A percentile compares a stretch with the other conserved stretches of the same genome.
phyloP scores from a whole-genome alignment of 495 filamentous ascomycete genomes.

The Bathelium albidoporum region DNA sequence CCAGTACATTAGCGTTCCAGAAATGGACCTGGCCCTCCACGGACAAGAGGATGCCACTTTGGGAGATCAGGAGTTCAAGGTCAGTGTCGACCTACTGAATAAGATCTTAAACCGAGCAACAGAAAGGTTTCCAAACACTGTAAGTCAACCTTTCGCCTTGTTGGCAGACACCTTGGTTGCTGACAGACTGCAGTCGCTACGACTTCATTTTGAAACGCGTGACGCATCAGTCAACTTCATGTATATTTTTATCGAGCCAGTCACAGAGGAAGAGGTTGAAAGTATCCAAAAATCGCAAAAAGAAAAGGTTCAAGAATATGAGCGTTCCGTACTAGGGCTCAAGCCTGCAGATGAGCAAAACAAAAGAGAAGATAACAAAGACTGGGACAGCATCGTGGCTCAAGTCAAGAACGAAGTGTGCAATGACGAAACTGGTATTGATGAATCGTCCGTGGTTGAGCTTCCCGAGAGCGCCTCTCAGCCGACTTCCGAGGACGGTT shows the following conservation, averaged over 20 bases:
- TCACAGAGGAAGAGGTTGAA: constrained; percentile 59
- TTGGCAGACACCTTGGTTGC: constrained; percentile 7
- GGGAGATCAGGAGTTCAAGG: constrained; percentile 79
- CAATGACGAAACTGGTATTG: constrained; percentile 21
- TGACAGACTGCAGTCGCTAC: constrained; percentile 48
- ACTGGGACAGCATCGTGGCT: constrained; percentile 20
- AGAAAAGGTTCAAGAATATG: constrained; percentile 54
- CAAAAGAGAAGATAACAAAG: constrained; percentile 1
- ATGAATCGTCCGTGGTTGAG: neutral
- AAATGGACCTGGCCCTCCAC: constrained; percentile 83
- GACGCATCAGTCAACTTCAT: constrained; percentile 42
- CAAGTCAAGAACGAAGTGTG: constrained; percentile 24
- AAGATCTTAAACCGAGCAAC: constrained; percentile 64
- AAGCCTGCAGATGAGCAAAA: constrained; percentile 6
- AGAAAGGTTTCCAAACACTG: constrained; percentile 53
- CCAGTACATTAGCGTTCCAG: constrained; percentile 75
- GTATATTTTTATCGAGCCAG: constrained; percentile 83
- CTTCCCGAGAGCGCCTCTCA: neutral
- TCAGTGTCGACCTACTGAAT: constrained; percentile 70
- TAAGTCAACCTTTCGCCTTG: constrained; percentile 19
- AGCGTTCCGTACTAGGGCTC: constrained; percentile 50
- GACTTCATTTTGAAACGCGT: constrained; percentile 79
- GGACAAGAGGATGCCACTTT: constrained; percentile 52
- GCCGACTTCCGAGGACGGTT: neutral
- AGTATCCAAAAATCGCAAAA: constrained; percentile 58